Conservation (phyloP, 1,139 yeast species). For the Scheffersomyces titani region DNA sequence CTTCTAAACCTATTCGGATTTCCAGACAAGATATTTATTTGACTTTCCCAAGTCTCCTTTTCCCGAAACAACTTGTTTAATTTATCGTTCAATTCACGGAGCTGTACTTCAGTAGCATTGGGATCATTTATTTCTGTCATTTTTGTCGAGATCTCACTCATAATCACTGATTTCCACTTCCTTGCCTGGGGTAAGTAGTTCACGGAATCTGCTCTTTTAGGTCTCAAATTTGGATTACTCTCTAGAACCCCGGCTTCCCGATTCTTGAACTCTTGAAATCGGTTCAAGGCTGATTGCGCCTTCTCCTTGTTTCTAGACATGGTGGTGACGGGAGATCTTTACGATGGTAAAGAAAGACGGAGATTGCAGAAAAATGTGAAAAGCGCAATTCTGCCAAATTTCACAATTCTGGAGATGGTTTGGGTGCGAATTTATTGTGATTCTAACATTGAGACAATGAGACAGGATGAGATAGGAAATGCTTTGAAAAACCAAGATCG, state of each 20-base stretch:
- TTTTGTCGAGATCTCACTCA: constrained; percentile 63
- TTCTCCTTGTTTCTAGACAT: constrained; percentile 82
- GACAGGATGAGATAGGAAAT: not conserved
- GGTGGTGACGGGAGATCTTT: not conserved
- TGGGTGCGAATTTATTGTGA: not conserved
- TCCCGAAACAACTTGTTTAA: constrained; percentile 21
- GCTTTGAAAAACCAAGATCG: not conserved
- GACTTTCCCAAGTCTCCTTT: constrained; percentile 73
- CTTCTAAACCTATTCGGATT: constrained; percentile 2
- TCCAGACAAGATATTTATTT: constrained; percentile 38
- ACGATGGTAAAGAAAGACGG: not conserved
- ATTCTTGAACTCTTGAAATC: constrained; percentile 64
- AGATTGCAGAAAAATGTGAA: not conserved
- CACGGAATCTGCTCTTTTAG: constrained; percentile 58
- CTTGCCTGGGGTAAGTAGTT: constrained; percentile 67
- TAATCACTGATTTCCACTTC: constrained; percentile 67
- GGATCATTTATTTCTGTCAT: constrained; percentile 67
- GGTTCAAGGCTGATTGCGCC: constrained; percentile 68
- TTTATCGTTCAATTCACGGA: constrained; percentile 62
- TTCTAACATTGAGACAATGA: not conserved
- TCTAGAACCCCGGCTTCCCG: constrained; percentile 63
- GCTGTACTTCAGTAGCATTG: constrained; percentile 56
- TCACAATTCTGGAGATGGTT: not conserved
- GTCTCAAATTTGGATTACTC: constrained; percentile 59
- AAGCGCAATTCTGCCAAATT: too few species aligned